A percentile compares a stretch with the other conserved stretches of the same genome.
Conservation (phyloP, 352 stramenopile genomes). For the Pythium dissimile region DNA sequence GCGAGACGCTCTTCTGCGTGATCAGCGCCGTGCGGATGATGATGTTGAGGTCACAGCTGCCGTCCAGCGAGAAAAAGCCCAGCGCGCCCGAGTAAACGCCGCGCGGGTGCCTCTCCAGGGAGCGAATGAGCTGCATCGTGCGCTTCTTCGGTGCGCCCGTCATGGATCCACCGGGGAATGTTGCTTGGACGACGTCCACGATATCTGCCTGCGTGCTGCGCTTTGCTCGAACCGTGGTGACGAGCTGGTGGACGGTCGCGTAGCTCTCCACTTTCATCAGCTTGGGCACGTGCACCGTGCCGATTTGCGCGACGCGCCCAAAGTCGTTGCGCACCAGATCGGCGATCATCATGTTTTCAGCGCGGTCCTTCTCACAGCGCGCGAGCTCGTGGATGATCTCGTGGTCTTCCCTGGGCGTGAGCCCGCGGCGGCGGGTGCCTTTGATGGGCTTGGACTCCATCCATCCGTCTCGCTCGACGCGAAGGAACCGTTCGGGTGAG, state of each 20-base stretch:
- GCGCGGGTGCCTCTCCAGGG: conserved; percentile 85
- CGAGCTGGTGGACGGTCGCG: conserved; percentile 97
- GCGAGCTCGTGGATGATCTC: conserved; percentile 73
- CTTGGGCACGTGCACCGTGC: conserved; percentile 90
- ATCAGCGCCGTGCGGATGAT: conserved; percentile 96
- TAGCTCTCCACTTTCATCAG: conserved; percentile 96
- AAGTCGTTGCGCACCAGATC: conserved; percentile 97
- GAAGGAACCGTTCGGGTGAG: conserved; percentile 95
- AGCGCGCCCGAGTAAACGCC: conserved; percentile 96
- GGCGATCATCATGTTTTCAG: conserved; percentile 98
- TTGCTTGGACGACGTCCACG: conserved; percentile 91
- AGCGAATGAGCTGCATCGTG: conserved; percentile 95
- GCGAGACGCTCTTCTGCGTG: conserved; percentile 65
- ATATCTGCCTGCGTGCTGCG: conserved; percentile 45
- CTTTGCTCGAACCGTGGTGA: conserved; percentile 92
- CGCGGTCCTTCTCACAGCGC: conserved; percentile 90
- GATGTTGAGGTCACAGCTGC: conserved; percentile 96
- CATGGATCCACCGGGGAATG: conserved; percentile 97
- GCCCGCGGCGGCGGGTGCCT: conserved; percentile 81
- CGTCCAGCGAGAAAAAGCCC: conserved; percentile 95
- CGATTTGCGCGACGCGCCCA: conserved; percentile 88
- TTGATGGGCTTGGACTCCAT: conserved; percentile 98
- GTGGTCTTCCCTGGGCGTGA: conserved; percentile 39
- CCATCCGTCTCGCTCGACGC: conserved; percentile 50
- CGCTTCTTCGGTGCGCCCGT: conserved; percentile 96